phyloP scores from a whole-genome alignment of 805 yeast species.

The Metschnikowia orientalis region DNA sequence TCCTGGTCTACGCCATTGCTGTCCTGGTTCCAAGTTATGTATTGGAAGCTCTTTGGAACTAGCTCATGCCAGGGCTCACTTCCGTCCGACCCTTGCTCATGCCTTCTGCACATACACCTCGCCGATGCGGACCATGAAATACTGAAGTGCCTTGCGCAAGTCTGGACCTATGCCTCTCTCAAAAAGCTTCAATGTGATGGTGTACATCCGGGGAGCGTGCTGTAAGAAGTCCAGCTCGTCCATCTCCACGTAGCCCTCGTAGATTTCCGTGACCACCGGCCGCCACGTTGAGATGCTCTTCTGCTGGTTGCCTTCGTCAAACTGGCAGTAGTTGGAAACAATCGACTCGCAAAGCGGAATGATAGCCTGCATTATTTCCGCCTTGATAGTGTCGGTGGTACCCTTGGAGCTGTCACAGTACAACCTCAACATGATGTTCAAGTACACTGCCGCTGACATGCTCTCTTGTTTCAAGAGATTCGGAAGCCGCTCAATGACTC shows the following conservation, averaged over 20 bases:
- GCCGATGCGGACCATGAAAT: conserved; percentile 53
- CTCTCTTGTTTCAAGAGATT: conserved; percentile 90
- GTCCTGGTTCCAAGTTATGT: too few relatives aligned
- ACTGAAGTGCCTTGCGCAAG: conserved; percentile 55
- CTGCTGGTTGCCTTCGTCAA: conserved; percentile 75
- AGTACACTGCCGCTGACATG: conserved; percentile 80
- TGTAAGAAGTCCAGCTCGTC: conserved; percentile 65
- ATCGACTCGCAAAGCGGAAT: conserved; percentile 68
- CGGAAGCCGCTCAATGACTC: conserved; percentile 88
- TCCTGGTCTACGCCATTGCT: too few relatives aligned
- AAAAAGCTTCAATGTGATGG: conserved; percentile 52
- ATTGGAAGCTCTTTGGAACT: too few relatives aligned
- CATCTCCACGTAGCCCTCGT: conserved; percentile 75
- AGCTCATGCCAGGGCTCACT: too few relatives aligned
- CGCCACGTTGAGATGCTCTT: conserved; percentile 82
- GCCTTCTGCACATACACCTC: conserved; percentile 28
- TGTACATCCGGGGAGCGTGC: conserved; percentile 59
- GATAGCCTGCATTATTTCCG: conserved; percentile 48
- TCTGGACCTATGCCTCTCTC: conserved; percentile 60
- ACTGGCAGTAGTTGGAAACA: conserved; percentile 60
- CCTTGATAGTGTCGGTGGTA: conserved; percentile 44
- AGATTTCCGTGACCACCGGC: conserved; percentile 86
- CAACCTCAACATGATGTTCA: conserved; percentile 73
- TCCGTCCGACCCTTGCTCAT: not conserved
- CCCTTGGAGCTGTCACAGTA: conserved; percentile 60